Evolutionary conservation across 345 rosid species (phyloP).

Genomic region (Euclidium syriacum): DNA sequence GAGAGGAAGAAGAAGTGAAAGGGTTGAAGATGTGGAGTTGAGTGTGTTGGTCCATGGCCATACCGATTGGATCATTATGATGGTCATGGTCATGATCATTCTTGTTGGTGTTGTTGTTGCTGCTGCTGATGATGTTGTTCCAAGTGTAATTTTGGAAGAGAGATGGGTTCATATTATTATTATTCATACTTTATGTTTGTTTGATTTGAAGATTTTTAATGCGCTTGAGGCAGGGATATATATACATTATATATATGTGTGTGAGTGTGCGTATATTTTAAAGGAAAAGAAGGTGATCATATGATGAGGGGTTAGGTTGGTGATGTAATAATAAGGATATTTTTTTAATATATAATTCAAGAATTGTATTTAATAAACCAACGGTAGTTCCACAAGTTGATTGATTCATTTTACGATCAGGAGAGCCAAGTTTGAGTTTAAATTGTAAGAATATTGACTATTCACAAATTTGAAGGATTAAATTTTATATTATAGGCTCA

Average conservation of each 20-base stretch:
- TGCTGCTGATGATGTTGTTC: conserved; percentile 23
- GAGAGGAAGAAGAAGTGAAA: conserved; percentile 33
- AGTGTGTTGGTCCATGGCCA: conserved; percentile 41
- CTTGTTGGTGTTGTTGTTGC: background rate
- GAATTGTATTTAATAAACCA: background rate
- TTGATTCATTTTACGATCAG: too few relatives aligned
- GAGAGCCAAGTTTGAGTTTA: too few relatives aligned
- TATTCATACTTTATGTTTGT: conserved; percentile 36
- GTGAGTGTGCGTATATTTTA: conserved; percentile 4
- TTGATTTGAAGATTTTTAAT: conserved; percentile 11
- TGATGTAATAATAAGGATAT: conserved; percentile 33
- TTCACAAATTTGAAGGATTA: too few relatives aligned
- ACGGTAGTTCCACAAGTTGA: too few relatives aligned
- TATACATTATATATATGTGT: background rate
- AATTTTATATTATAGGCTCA: too few relatives aligned
- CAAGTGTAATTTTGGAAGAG: conserved; percentile 45
- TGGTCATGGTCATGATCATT: background rate
- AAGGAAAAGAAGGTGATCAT: conserved; percentile 24
- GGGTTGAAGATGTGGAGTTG: conserved; percentile 31
- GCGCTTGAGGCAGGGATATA: conserved; percentile 4
- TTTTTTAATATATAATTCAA: conserved; percentile 8
- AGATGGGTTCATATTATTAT: conserved; percentile 48
- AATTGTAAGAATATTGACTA: too few relatives aligned
- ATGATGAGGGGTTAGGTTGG: conserved; percentile 43
- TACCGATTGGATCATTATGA: conserved; percentile 30